Evolutionary conservation across 352 stramenopile species (phyloP), one percentile per base, ranked within the genome.

Genomic region (Pythium monospermum): DNA sequence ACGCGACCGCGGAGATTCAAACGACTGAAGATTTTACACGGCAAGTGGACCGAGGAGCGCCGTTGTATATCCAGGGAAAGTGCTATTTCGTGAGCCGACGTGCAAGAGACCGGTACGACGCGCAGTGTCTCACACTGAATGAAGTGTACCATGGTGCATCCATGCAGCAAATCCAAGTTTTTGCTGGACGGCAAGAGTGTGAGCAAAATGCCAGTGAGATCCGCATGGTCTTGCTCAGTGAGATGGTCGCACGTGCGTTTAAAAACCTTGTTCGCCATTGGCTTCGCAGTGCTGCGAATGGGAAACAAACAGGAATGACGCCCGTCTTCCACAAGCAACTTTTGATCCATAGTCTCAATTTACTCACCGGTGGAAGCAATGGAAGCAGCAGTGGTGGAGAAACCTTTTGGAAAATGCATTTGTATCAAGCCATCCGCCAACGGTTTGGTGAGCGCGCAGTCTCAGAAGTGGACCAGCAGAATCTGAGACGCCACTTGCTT

Each of bases 191-290:
- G 13, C 59, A 77, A 12, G 67, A 86, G 16, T 91, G 81, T 61
- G 59, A 70, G 44, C 48, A 74, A 7, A 70, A 88, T 13, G 68
- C 81, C 2, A 49, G 31, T 1, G 55, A 63, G 36, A 74, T 96
- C 32, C 75, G 89, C 6, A 60, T 67, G 0, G 55, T 82, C 15
- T 27, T 96, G 21, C 64, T 97, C 0, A 77, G 69, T 2, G 88
- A 97, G 59, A 96, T 97, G 77, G 67, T 94, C 0, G 77, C 83
- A 6, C 71, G 90, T 8, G 74, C 88, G 16, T 78, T 96, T 16
- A 97, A 96, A 59, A 92, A 94, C 39, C 53, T 96, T 2, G 25
- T 94, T 10, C 85, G 88, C 0, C 76, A 87, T 31, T 75, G 85
- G 4, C 63, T 97, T 36, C 79, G 89, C 0, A 54, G 51, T 11